Evolutionary conservation across 2,329 filamentous ascomycete species (phyloP), one percentile per base, ranked within the genome.

Genomic region (Pleomassaria siparia): DNA sequence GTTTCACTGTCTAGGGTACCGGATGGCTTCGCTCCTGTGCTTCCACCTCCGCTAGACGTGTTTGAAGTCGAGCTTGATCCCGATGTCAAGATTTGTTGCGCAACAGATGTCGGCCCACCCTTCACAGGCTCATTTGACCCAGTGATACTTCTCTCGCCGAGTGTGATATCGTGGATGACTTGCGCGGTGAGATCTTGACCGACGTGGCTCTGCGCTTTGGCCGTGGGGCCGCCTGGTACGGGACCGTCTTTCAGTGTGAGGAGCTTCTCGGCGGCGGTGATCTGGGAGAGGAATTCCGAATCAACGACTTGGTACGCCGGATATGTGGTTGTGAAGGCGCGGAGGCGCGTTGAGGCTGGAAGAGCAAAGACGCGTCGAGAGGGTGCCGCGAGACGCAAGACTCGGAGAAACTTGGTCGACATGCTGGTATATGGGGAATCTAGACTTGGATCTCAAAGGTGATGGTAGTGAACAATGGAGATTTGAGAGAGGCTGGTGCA

Each of bases 231-330:
- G 6, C 65, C 66, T 43, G 62, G 58, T 2, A 67, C 60, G 7
- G 73, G 72, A 7, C 59, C 44, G 4, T 63, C 58, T 46, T 63
- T 53, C 12, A 72, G 65, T 0, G 73, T 74, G 37, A 74, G 45
- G 16, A 62, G 54, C 46, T 70, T 73, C 52, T 76, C 73, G 1
- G 70, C 69, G 1, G 62, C 57, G 1, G 70, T 73, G 55, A 76
- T 74, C 44, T 66, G 60, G 5, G 68, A 71, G 50, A 76, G 70
- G 49, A 70, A 71, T 20, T 57, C 26, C 71, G 77, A 59, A 67
- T 63, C 58, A 33, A 67, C 59, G 13, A 55, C 50, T n/a, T 58
- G 43, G 13, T 55, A 42, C 39, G 60, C 49, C 11, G 43, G 45
- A 28, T 50, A 40, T 12, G 58, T 44, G 40, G 54, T 49, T 36